Base-by-base conservation (phyloP, 495 filamentous ascomycete genomes). In the Penicillium parvum region DNA sequence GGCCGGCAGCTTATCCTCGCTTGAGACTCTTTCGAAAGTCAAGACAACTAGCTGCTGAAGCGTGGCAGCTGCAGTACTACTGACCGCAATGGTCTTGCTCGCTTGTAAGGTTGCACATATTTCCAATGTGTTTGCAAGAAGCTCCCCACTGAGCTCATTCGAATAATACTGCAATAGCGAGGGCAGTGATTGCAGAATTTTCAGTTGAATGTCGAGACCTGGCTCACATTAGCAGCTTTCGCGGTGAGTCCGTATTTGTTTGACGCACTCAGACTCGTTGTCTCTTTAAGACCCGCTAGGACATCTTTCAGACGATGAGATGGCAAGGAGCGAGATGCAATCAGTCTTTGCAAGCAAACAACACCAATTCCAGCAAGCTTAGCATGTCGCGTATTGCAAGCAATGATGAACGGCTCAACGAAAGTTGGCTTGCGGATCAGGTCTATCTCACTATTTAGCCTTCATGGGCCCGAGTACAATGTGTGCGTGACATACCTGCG, bases 111-210 rank as follows among this genome's bases (percentile, higher is more conserved):
- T 84, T 25, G 89, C 90, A 63, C 92, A 97, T 61, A 96, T 86
- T 57, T 94, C 85, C 49, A 98, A 72, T 3, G 85, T 81, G 18
- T 77, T 85, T 22, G 83, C 84, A 26, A 97, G 74, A 11, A 96
- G 74, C 37, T 90, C 84, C 3, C 85, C 88, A 37, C 81, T 81
- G 19, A 98, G 64, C 30, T 90, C 84, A 42, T 77, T 76, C 0
- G 87, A 82, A 67, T 96, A 97, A 60, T 92, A 92, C 50, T 96
- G 90, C 6, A 96, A 68, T 26, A 98, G 58, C 1, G 89, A 85
- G n/a, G 94, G 92, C 21, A 98, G 69, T 0, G 90, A 86, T 60
- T 98, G 92, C 12, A 98, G 71, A 20, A 97, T 94, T 65, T 96
- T 98, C 37, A 98, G 77, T 54, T 98, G 92, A 2, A 96, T 84